Conservation (phyloP, 2,329 filamentous ascomycete species). For the Pseudocercospora macadamiae region DNA sequence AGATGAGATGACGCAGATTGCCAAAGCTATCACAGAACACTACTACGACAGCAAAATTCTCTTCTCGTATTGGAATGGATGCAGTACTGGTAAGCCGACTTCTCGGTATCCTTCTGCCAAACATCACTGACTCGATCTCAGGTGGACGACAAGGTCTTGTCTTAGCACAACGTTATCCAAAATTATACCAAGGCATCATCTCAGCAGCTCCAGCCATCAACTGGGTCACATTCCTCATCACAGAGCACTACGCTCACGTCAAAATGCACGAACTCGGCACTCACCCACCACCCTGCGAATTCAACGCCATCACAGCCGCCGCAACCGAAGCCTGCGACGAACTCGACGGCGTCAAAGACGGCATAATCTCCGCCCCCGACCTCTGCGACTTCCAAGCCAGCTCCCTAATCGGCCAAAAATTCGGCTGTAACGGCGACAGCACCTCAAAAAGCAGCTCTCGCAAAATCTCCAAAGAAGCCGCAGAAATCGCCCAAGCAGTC, state of each 20-base stretch:
- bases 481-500: constrained; percentile 35
- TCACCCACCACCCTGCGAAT: constrained; percentile 39
- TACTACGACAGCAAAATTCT: constrained; percentile 39
- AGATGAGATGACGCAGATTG: constrained; percentile 42
- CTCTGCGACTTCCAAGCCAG: constrained; percentile 38
- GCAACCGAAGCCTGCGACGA: constrained; percentile 43
- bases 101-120: neutral
- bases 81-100: constrained; percentile 37
- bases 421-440: constrained; percentile 32
- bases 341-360: constrained; percentile 43
- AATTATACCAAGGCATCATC: constrained; percentile 45
- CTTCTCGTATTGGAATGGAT: constrained; percentile 46
- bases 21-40: constrained; percentile 32
- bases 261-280: constrained; percentile 37
- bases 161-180: constrained; percentile 41
- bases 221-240: constrained; percentile 36
- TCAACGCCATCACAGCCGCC: constrained; percentile 40
- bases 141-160: constrained; percentile 43
- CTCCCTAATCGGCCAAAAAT: constrained; percentile 33
- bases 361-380: constrained; percentile 35
- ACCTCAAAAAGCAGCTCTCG: no score
- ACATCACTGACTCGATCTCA: constrained; percentile 1
- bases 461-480: constrained; percentile 36
- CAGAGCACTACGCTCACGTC: constrained; percentile 36
- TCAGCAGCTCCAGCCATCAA: constrained; percentile 46